Evolutionary conservation across 2,329 filamentous ascomycete species (phyloP).

Genomic region (Aspergillus ochraceoroseus): DNA sequence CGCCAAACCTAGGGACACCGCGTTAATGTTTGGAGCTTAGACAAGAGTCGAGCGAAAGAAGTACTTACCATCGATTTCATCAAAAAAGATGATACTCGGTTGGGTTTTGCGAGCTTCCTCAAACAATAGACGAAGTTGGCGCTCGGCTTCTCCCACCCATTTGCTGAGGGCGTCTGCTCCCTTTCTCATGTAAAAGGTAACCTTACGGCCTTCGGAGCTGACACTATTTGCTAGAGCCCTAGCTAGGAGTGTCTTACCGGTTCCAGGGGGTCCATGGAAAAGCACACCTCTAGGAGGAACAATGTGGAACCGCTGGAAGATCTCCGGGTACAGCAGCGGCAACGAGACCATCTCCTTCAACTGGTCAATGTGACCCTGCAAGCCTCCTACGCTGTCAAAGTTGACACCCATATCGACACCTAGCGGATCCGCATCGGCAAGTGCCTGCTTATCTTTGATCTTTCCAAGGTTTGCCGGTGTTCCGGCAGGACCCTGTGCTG

Average conservation of each 20-base stretch:
- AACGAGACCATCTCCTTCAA: conserved; percentile 98
- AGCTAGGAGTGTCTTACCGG: conserved; percentile 94
- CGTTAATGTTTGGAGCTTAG: too few species aligned
- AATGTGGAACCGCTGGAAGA: conserved; percentile 86
- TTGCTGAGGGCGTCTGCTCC: conserved; percentile 96
- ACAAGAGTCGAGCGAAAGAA: too few species aligned
- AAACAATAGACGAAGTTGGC: conserved; percentile 86
- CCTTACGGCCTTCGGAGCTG: conserved; percentile 81
- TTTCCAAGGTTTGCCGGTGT: conserved; percentile 82
- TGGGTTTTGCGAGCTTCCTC: conserved; percentile 94
- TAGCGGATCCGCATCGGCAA: conserved; percentile 90
- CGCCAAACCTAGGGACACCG: conserved; percentile 55
- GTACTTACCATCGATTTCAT: conserved; percentile 81
- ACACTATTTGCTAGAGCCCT: conserved; percentile 88
- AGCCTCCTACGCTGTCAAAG: conserved; percentile 87
- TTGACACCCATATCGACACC: conserved; percentile 89
- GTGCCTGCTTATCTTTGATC: conserved; percentile 83
- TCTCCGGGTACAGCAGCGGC: conserved; percentile 87
- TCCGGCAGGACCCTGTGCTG: conserved; percentile 52
- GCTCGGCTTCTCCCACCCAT: conserved; percentile 97
- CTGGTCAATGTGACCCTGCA: conserved; percentile 91
- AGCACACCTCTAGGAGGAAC: conserved; percentile 91
- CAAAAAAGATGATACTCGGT: conserved; percentile 98
- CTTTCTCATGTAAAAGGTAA: conserved; percentile 99
- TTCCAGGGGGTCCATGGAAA: conserved; percentile 95